phyloP scores from a whole-genome alignment of 148 eudicot genomes.

The Rhododendron simsii region DNA sequence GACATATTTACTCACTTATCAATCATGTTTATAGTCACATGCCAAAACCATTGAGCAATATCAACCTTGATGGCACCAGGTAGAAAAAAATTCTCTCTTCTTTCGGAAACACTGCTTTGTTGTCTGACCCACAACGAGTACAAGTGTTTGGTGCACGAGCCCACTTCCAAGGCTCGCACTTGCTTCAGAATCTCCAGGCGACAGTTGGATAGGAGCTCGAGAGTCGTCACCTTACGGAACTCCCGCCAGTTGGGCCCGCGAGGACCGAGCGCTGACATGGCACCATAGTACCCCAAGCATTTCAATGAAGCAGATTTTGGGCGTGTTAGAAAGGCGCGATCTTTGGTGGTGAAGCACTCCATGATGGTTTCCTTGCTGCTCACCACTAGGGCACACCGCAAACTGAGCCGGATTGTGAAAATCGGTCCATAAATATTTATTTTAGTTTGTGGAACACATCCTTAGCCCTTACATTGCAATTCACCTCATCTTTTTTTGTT shows the following conservation, averaged over 20 bases:
- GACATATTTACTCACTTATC: too few relatives aligned
- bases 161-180: too few relatives aligned
- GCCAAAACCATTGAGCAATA: background rate
- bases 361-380: background rate
- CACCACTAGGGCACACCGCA: background rate
- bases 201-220: too few relatives aligned
- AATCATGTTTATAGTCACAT: background rate
- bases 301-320: background rate
- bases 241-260: background rate
- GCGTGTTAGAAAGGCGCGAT: background rate
- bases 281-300: background rate
- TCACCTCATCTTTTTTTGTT: too few relatives aligned
- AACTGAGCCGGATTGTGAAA: background rate
- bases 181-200: too few relatives aligned
- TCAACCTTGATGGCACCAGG: background rate
- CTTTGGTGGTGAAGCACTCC: conserved; percentile 3
- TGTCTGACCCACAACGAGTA: background rate
- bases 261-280: background rate
- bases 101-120: background rate
- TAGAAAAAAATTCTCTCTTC: background rate
- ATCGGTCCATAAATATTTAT: background rate
- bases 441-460: too few relatives aligned
- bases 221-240: background rate
- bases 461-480: too few relatives aligned
- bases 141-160: too few relatives aligned